Evolutionary conservation across 495 filamentous ascomycete species (phyloP).

Genomic region (Hypoxylon crocopeplum): DNA sequence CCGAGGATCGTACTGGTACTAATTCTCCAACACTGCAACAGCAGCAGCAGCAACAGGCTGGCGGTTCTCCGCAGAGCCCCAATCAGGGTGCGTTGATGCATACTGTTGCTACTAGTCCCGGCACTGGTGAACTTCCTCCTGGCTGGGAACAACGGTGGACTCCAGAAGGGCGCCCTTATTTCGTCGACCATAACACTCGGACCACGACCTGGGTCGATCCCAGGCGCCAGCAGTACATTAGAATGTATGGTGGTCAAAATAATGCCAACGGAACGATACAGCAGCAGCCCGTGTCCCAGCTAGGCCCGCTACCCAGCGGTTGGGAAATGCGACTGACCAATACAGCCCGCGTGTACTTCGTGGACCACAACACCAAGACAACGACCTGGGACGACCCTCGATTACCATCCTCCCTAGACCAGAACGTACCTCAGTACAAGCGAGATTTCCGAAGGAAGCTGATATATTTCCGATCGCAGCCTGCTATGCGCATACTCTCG

Average conservation of each 20-base stretch:
- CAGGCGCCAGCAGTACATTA: constrained; percentile 94
- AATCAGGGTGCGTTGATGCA: constrained; percentile 85
- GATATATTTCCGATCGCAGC: constrained; percentile 99
- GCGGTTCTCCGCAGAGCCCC: constrained; percentile 54
- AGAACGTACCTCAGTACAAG: constrained; percentile 99
- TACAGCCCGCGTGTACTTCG: constrained; percentile 96
- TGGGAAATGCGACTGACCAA: constrained; percentile 99
- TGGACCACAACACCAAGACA: constrained; percentile 99
- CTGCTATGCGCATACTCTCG: constrained; percentile 90
- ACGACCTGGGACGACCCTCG: constrained; percentile 99
- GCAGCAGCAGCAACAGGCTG: constrained; percentile 57
- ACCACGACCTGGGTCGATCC: constrained; percentile 99
- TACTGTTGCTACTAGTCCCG: constrained; percentile 91
- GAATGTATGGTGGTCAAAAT: constrained; percentile 89
- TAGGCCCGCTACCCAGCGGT: constrained; percentile 94
- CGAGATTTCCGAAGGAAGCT: constrained; percentile 96
- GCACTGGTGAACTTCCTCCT: constrained; percentile 92
- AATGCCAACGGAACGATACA: constrained; percentile 87
- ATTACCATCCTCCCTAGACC: constrained; percentile 92
- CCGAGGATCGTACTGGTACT: constrained; percentile 92
- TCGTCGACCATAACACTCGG: constrained; percentile 98
- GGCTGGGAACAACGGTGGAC: constrained; percentile 97
- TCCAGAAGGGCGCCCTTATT: constrained; percentile 92
- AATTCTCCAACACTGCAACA: constrained; percentile 85
- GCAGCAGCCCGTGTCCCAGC: constrained; percentile 95